Conservation (phyloP, 2,329 filamentous ascomycete genomes). For the Talaromyces piceae region DNA sequence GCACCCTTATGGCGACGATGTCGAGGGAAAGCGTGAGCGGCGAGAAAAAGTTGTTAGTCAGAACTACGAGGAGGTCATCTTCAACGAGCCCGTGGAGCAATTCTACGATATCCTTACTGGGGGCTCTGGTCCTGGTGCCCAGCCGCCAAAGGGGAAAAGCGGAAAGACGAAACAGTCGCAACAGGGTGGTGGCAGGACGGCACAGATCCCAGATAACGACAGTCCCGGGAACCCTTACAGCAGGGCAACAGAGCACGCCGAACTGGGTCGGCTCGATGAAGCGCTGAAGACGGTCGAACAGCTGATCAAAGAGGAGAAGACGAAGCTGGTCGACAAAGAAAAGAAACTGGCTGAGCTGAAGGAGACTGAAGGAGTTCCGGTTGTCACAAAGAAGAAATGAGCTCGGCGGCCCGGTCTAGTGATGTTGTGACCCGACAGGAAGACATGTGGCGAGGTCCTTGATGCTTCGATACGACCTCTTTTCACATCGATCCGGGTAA, state of each 20-base stretch:
- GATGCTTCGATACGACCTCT: neutral
- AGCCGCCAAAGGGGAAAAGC: constrained; percentile 49
- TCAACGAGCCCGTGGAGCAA: constrained; percentile 91
- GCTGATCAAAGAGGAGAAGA: constrained; percentile 59
- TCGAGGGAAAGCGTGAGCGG: constrained; percentile 63
- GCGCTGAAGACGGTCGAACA: constrained; percentile 53
- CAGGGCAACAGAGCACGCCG: constrained; percentile 61
- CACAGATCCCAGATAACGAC: constrained; percentile 64
- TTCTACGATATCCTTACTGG: constrained; percentile 82
- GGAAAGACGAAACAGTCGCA: constrained; percentile 43
- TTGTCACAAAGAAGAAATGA: constrained; percentile 37
- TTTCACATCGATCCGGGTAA: neutral
- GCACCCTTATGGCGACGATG: constrained; percentile 75
- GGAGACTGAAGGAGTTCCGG: constrained; percentile 37
- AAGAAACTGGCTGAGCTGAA: constrained; percentile 48
- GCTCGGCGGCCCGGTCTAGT: neutral
- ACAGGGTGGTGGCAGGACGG: constrained; percentile 55
- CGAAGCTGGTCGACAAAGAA: constrained; percentile 54
- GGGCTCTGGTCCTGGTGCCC: constrained; percentile 46
- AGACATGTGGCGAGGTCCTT: neutral
- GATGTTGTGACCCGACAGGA: neutral
- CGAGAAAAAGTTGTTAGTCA: constrained; percentile 63
- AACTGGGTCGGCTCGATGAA: constrained; percentile 55
- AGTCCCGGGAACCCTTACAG: constrained; percentile 66
- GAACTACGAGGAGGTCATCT: constrained; percentile 88